phyloP scores from a whole-genome alignment of 2,329 filamentous ascomycete species.

The Aspergillus piperis region DNA sequence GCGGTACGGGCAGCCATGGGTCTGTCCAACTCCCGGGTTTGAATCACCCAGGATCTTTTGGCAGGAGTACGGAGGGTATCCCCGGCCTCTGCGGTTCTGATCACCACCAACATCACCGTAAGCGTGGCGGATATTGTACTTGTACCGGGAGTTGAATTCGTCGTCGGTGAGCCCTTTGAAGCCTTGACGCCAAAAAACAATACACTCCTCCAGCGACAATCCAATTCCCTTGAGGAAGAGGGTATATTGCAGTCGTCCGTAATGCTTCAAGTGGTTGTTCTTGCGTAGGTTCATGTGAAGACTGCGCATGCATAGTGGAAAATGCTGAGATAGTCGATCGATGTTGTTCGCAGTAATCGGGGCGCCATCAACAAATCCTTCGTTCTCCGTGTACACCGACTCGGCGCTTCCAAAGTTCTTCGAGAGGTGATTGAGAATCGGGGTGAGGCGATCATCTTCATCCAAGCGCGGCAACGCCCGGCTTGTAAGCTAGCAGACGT shows the following conservation, averaged over 20 bases:
- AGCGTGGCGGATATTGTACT: slow-evolving; percentile 91
- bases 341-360: slow-evolving; percentile 77
- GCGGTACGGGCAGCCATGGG: slow-evolving; percentile 94
- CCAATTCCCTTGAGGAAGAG: slow-evolving; percentile 97
- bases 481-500: slow-evolving; percentile 68
- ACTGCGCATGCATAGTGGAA: slow-evolving; percentile 92
- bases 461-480: slow-evolving; percentile 87
- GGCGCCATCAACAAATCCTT: slow-evolving; percentile 66
- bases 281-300: slow-evolving; percentile 83
- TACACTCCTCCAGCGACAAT: slow-evolving; percentile 83
- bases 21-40: slow-evolving; percentile 80
- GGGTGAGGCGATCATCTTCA: slow-evolving; percentile 87
- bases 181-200: slow-evolving; percentile 84
- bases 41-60: slow-evolving; percentile 93
- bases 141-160: slow-evolving; percentile 95
- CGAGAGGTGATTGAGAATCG: slow-evolving; percentile 78
- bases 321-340: slow-evolving; percentile 76
- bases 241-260: slow-evolving; percentile 87
- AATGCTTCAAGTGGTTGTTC: slow-evolving; percentile 91
- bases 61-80: slow-evolving; percentile 89
- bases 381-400: slow-evolving; percentile 70
- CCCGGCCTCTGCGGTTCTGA: slow-evolving; percentile 78
- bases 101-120: slow-evolving; percentile 97
- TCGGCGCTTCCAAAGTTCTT: slow-evolving; percentile 95
- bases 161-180: slow-evolving; percentile 91